Base-by-base conservation (phyloP, 176 grass and related monocot species). In the Otatea glauca region DNA sequence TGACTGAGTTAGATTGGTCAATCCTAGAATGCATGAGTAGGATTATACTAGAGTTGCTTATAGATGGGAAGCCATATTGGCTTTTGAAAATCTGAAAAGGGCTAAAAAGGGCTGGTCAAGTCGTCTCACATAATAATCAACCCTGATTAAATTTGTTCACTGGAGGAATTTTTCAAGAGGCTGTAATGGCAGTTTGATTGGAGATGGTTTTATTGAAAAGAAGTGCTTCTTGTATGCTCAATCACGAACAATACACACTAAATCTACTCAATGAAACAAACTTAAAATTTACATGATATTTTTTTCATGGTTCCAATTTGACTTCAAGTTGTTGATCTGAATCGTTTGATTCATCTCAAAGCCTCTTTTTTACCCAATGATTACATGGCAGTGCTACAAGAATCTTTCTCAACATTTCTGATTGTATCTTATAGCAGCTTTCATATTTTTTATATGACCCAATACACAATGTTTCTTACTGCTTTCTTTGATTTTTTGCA, bases 381-480 rank as follows among this genome's bases (percentile, higher is more conserved):
- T 78, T 35, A 56, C n/a, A 24, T 34, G 44, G 6, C 47, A 20
- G 7, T 35, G 24, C 34, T 54, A 55, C 17, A 12, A 53, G 9
- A 75, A 54, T 53, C 17, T 25, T 74, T 55, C 48, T 75, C 17
- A 10, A 55, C 2, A 2, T 55, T 75, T 34, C 16, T 54, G 72
- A 13, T 53, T 37, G 8, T 29, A 4, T 47, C 15, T 61, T 76
- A 54, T 42, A 77, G 3, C 18, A 43, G 7, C 39, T 77, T 78
- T 42, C 21, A 34, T 74, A 35, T 62, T 42, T 47, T 35, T 18
- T 21, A 37, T 29, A 49, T 54, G 72, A 65, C 27, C 15, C 51
- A 68, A 44, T 53, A 63, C n/a, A 68, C 27, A 69, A 24, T 53
- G 11, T 69, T 85, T 53, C 73, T 88, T 81, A 81, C 76, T 27